Percentiles rank a stretch among this genome's conserved stretches.
Evolutionary conservation across 73 alveolate species (phyloP).

Genomic region (Paramecium bursaria): DNA sequence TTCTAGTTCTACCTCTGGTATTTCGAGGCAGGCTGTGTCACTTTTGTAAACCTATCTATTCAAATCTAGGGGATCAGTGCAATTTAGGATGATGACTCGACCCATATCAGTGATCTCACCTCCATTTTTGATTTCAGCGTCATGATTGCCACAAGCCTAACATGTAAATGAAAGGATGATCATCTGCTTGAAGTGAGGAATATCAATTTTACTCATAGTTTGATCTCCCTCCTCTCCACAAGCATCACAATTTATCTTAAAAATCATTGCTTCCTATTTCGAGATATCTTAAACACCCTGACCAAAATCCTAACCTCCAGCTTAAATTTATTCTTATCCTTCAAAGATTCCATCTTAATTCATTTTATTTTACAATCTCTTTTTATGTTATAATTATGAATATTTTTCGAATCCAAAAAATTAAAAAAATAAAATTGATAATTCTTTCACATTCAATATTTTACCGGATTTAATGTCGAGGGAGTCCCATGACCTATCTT

Average conservation of each 20-base stretch:
- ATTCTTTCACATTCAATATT: slow-evolving; percentile 33
- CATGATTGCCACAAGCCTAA: slow-evolving; percentile 87
- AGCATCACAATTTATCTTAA: slow-evolving; percentile 71
- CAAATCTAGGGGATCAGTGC: slow-evolving; percentile 78
- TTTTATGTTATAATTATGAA: too few relatives aligned
- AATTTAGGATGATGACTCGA: slow-evolving; percentile 74
- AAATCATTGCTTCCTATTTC: too few relatives aligned
- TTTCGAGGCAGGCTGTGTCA: slow-evolving; percentile 82
- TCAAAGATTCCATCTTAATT: too few relatives aligned
- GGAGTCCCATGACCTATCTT: slow-evolving; percentile 72
- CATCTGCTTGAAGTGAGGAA: slow-evolving; percentile 93
- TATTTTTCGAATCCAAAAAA: too few relatives aligned
- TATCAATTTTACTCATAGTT: slow-evolving; percentile 84
- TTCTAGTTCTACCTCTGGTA: slow-evolving; percentile 95
- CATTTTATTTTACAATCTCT: too few relatives aligned
- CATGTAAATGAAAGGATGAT: slow-evolving; percentile 92
- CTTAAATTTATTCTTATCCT: too few relatives aligned
- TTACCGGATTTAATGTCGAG: slow-evolving; percentile 63
- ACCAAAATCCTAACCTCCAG: too few relatives aligned
- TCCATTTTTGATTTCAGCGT: slow-evolving; percentile 89
- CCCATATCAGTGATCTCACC: slow-evolving; percentile 95
- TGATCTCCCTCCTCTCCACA: slow-evolving; percentile 75
- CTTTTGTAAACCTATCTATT: slow-evolving; percentile 90
- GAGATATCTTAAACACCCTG: too few relatives aligned
- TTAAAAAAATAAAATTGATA: not conserved